Percentiles rank a stretch among this genome's conserved stretches.
These are phyloP conservation scores for Solanum hybrid DNA, from an alignment of 305 asterid species.

Conservation along the genomic window DNA sequence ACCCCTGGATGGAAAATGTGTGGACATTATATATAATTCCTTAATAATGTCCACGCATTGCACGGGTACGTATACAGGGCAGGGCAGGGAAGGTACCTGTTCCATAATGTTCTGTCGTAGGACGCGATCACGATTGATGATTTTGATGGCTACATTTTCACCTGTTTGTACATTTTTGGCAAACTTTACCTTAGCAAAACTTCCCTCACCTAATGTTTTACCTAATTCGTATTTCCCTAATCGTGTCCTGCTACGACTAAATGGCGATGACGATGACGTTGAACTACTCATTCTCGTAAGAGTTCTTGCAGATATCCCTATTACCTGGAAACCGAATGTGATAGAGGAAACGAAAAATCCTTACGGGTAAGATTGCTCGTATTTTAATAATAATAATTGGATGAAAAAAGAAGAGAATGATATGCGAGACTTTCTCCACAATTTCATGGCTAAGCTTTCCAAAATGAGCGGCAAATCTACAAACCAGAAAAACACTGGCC, in stretches of 20 bases:
- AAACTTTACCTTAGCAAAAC: conserved; percentile 70
- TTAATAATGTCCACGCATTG: background rate
- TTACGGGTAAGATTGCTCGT: background rate
- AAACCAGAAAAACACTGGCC: too few relatives aligned
- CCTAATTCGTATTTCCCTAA: conserved; percentile 73
- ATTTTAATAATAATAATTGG: background rate
- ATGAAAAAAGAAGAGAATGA: background rate
- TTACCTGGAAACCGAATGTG: background rate
- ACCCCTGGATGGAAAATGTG: background rate
- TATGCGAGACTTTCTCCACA: background rate
- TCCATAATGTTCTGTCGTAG: conserved; percentile 66
- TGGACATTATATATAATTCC: too few relatives aligned
- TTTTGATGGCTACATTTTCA: conserved; percentile 58
- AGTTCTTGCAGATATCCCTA: background rate
- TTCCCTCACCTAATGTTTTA: conserved; percentile 68
- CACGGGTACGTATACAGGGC: too few relatives aligned
- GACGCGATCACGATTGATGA: conserved; percentile 58
- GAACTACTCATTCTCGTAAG: background rate
- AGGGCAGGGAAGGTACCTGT: conserved; percentile 24
- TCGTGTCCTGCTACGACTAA: conserved; percentile 27
- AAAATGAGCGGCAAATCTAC: background rate
- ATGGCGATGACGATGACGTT: background rate
- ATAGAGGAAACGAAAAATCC: background rate
- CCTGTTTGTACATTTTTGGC: conserved; percentile 41
- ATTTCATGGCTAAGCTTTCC: background rate